Base-by-base conservation (phyloP, 108 stramenopile genomes). In the Ochromonas danica region DNA sequence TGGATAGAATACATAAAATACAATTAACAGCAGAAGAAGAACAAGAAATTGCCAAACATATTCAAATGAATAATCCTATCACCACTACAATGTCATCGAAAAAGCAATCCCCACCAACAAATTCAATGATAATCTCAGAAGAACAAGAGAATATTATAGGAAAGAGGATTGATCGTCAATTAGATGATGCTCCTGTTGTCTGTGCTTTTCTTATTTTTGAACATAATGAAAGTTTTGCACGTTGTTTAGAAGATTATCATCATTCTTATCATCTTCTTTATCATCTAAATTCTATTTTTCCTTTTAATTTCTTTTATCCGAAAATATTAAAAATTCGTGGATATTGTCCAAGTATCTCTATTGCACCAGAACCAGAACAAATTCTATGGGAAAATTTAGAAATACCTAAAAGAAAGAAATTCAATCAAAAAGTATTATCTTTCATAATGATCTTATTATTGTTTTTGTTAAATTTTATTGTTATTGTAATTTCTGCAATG, bases 351-450 rank as follows among this genome's bases (percentile, higher is more conserved):
- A 75, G 6, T 31, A 33, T 75, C 14, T 41, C 40, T 6, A 6
- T 6, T 10, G 72, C 72, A 31, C 25, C 40, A 6, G 72, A 75
- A 36, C 72, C 72, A 10, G 72, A 75, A 6, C 45, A 75, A 25
- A 75, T 75, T 31, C n/a, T 75, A 27, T 75, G 72, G 72, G 72
- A 75, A 33, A 75, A 75, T 41, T 41, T 75, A 27, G 72, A 75
- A 27, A 33, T 75, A 27, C 10, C 51, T 6, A 60, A 75, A 10
- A 6, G 43, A 6, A 38, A 60, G 51, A 75, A 75, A 36, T 41
- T 36, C 14, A 14, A 45, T 36, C 72, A 10, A 36, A 38, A 33
- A 27, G 25, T 33, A 6, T 22, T 3, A 6, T 14, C 72, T 6
- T 6, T 33, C 10, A 60, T 75, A 14, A 57, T 75, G 10, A 27